Percentiles rank a stretch among this genome's conserved stretches.
These are phyloP conservation scores for Crithidia fasciculata DNA, from an alignment of 208 protist species.

Conservation along the genomic window DNA sequence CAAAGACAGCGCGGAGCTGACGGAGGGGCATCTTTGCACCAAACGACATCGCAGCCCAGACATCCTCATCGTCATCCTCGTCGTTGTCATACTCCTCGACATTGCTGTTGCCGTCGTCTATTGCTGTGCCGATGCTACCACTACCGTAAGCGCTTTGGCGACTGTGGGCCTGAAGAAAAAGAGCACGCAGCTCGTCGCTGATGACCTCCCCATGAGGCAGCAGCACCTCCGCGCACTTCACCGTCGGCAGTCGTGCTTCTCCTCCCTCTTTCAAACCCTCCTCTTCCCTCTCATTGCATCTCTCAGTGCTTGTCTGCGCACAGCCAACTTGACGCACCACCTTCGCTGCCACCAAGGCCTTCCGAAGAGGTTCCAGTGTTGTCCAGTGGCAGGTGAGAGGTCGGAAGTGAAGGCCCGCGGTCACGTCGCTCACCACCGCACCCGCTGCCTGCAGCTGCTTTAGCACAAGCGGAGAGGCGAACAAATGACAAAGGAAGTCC, in stretches of 20 bases:
- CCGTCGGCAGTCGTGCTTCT: constrained; percentile 35
- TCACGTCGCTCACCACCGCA: background rate
- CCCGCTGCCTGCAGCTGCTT: constrained; percentile 16
- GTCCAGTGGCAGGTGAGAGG: constrained; percentile 42
- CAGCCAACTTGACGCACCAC: constrained; percentile 37
- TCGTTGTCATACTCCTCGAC: background rate
- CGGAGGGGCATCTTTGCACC: constrained; percentile 29
- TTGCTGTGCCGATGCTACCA: background rate
- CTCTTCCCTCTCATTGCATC: background rate
- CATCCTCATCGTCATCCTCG: constrained; percentile 49
- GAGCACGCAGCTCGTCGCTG: constrained; percentile 70
- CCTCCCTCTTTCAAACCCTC: background rate
- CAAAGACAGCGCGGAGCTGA: constrained; percentile 38
- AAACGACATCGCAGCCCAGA: constrained; percentile 19
- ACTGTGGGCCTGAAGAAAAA: constrained; percentile 59
- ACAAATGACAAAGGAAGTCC: constrained; percentile 46
- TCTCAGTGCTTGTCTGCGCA: no score
- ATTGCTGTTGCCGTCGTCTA: background rate
- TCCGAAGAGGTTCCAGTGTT: constrained; percentile 41
- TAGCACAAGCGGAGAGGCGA: constrained; percentile 27
- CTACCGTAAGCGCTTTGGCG: background rate
- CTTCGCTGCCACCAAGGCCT: constrained; percentile 34
- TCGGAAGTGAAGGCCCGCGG: background rate
- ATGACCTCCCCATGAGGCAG: constrained; percentile 62
- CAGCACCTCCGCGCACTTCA: constrained; percentile 54